phyloP scores from a whole-genome alignment of 1,284 basidiomycete genomes.

The Rhizopogon parksii region DNA sequence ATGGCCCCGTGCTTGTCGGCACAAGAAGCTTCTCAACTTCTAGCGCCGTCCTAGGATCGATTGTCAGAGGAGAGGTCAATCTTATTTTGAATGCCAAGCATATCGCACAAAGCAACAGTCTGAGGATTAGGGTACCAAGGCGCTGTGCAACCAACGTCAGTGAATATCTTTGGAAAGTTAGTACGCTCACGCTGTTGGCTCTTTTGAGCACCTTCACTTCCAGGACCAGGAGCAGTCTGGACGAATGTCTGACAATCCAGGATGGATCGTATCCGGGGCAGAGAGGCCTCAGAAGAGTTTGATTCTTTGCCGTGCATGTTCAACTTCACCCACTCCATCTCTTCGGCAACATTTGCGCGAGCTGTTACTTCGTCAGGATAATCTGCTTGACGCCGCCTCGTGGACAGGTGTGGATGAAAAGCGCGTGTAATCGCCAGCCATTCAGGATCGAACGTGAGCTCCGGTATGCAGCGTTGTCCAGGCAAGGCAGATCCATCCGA shows the following conservation, averaged over 20 bases:
- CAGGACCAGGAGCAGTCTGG: constrained; percentile 66
- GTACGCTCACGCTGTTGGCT: constrained; percentile 44
- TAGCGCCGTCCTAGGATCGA: neutral
- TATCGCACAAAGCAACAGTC: constrained; percentile 77
- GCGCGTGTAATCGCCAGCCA: constrained; percentile 94
- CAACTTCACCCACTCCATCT: constrained; percentile 59
- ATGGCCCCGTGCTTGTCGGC: no score
- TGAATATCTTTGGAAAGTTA: constrained; percentile 1
- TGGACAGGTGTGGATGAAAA: constrained; percentile 74
- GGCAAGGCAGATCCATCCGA: constrained; percentile 6
- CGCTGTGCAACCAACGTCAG: constrained; percentile 36
- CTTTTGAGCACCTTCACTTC: constrained; percentile 31
- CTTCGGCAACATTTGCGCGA: constrained; percentile 51
- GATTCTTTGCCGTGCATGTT: constrained; percentile 39
- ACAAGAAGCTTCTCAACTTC: no score
- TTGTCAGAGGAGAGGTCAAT: constrained; percentile 44
- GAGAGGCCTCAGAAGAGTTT: constrained; percentile 22
- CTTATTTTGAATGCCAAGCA: constrained; percentile 77
- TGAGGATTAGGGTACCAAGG: constrained; percentile 86
- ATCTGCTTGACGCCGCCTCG: constrained; percentile 36
- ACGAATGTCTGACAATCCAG: constrained; percentile 65
- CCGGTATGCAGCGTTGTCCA: constrained; percentile 24
- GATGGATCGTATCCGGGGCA: constrained; percentile 13
- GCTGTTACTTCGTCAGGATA: constrained; percentile 60
- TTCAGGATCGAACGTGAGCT: constrained; percentile 70